These are phyloP conservation scores for Aureobasidium sp. DNA, from an alignment of 2,329 filamentous ascomycete genomes.

Conservation along the genomic window DNA sequence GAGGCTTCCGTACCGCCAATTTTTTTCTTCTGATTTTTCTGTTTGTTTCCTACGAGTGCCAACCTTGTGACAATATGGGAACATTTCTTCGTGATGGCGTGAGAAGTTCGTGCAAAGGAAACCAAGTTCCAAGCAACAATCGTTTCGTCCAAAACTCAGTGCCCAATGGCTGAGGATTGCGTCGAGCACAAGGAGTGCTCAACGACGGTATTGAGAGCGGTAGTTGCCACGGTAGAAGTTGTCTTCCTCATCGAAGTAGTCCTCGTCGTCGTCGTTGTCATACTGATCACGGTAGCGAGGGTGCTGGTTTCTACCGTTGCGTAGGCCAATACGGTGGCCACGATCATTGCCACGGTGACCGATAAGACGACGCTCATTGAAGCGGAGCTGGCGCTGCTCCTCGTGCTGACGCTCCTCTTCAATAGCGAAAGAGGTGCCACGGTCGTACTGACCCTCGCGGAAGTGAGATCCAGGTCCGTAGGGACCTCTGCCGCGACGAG, in stretches of 20 bases:
- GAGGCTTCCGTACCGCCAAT: neutral
- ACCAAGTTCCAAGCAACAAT: neutral
- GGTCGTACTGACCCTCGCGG: conserved; percentile 71
- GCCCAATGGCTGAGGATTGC: neutral
- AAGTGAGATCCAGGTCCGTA: conserved; percentile 65
- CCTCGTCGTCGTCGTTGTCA: neutral
- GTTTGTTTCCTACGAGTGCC: neutral
- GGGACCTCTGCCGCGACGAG: conserved; percentile 57
- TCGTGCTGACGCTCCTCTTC: conserved; percentile 23
- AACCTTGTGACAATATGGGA: neutral
- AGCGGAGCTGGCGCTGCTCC: neutral
- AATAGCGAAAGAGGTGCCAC: conserved; percentile 54
- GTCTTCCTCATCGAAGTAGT: conserved; percentile 5
- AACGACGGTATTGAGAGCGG: neutral
- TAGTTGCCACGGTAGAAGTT: neutral
- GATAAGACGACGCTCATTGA: neutral
- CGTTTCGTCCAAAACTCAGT: neutral
- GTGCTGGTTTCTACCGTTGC: neutral
- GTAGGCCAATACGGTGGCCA: neutral
- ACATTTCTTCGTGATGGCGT: neutral
- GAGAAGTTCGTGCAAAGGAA: neutral
- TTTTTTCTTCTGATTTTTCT: neutral
- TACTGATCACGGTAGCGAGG: neutral
- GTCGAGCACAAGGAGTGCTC: neutral
- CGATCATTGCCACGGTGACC: neutral